phyloP scores from a whole-genome alignment of 1,139 yeast species.

The Candida albicans region DNA sequence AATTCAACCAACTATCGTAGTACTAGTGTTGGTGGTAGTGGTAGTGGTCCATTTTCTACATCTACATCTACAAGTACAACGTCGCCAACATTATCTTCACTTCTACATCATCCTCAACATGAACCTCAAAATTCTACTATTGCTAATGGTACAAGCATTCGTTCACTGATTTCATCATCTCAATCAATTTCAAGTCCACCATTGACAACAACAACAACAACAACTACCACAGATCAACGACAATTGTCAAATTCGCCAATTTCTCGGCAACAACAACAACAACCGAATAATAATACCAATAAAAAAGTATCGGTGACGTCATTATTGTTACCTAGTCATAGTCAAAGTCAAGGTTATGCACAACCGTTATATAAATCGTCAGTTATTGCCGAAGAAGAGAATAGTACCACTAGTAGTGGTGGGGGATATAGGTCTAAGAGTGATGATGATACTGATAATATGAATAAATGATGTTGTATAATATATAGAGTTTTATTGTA shows the following conservation, averaged over 20 bases:
- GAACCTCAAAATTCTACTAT: too few relatives aligned
- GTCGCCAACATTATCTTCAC: too few relatives aligned
- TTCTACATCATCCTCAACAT: too few relatives aligned
- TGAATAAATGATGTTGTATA: not conserved
- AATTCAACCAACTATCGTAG: not conserved
- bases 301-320: constrained; percentile 35
- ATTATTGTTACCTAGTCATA: constrained; percentile 16
- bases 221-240: constrained; percentile 10
- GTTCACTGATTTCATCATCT: not conserved
- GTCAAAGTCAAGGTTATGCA: not conserved
- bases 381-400: constrained; percentile 14
- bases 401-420: constrained; percentile 8
- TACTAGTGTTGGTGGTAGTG: constrained; percentile 4
- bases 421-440: constrained; percentile 1
- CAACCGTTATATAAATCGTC: constrained; percentile 26
- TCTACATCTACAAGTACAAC: too few relatives aligned
- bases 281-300: constrained; percentile 9
- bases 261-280: constrained; percentile 5
- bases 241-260: constrained; percentile 18
- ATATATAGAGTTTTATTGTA: too few relatives aligned
- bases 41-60: too few relatives aligned
- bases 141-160: too few relatives aligned
- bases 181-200: too few relatives aligned
- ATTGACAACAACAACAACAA: constrained; percentile 7
- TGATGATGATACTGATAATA: constrained; percentile 5